Base-by-base conservation (phyloP, 2,329 filamentous ascomycete species). In the Nectriaceae sp. region DNA sequence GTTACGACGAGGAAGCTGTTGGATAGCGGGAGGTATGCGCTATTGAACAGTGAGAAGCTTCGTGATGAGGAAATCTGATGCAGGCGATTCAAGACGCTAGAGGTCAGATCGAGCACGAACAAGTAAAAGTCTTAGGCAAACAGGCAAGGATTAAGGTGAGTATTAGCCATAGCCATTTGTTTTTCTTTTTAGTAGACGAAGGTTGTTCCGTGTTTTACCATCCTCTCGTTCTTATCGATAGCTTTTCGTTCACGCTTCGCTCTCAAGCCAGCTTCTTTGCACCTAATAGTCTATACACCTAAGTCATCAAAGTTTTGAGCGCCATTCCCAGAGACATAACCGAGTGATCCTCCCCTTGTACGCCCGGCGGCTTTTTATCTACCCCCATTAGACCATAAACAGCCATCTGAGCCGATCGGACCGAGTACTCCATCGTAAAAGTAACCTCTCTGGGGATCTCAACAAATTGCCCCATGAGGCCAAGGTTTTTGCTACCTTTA, bases 1-100 rank as follows among this genome's bases (percentile, higher is more conserved):
- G 64, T 74, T 35, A 77, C 74, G 4, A 76, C 73, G 0, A 60
- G 65, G 49, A 63, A 69, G 2, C 5, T 54, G 26, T 8, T 38
- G 11, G 40, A 45, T 1, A 45, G 52, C 19, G 49, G 31, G 2
- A 38, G 51, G 2, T 52, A 49, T 18, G 6, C 10, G 16, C 11
- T 37, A 6, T 37, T 37, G 33, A 18, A 11, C 6, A 18, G 11
- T 6, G 18, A 18, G 10, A 6, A 37, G 11, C 33, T 37, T 6
- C 26, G 26, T 10, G 26, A 31, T 31, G 26, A 31, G 15, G 26
- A 31, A 8, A 31, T 10, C n/a, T n/a, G n/a, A n/a, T n/a, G n/a
- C n/a, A n/a, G n/a, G n/a, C n/a, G n/a, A n/a, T n/a, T n/a, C n/a
- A n/a, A n/a, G n/a, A n/a, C n/a, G n/a, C n/a, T n/a, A n/a, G n/a